A percentile compares a stretch with the other conserved stretches of the same genome.
Evolutionary conservation across 352 stramenopile genomes (phyloP).

Genomic region (Poterioochromonas sp.): DNA sequence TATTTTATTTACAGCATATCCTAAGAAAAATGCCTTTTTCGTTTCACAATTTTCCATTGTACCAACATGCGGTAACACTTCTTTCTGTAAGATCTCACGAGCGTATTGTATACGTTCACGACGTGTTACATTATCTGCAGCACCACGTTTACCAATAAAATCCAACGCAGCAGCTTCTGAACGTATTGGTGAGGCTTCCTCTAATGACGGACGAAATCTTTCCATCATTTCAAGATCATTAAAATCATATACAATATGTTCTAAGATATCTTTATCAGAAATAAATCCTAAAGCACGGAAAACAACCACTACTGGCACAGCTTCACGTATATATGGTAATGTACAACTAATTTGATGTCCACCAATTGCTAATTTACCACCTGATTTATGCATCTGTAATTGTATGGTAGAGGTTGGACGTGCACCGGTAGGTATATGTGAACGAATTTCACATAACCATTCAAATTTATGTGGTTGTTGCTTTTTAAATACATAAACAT

Average conservation of each 20-base stretch:
- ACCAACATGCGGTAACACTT: slow-evolving; percentile 94
- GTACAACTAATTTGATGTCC: slow-evolving; percentile 95
- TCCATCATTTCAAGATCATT: slow-evolving; percentile 97
- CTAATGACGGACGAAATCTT: slow-evolving; percentile 91
- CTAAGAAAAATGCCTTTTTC: slow-evolving; percentile 91
- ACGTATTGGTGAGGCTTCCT: slow-evolving; percentile 97
- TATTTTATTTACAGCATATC: slow-evolving; percentile 98
- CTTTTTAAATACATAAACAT: slow-evolving; percentile 99
- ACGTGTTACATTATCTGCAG: slow-evolving; percentile 63
- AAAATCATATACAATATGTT: slow-evolving; percentile 98
- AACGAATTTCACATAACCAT: slow-evolving; percentile 90
- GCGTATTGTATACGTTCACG: slow-evolving; percentile 96
- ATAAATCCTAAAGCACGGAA: slow-evolving; percentile 93
- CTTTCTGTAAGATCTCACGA: slow-evolving; percentile 96
- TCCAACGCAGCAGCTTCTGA: slow-evolving; percentile 93
- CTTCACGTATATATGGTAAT: slow-evolving; percentile 94
- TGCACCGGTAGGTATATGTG: slow-evolving; percentile 80
- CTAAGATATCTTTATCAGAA: slow-evolving; percentile 94
- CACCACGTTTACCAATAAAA: slow-evolving; percentile 94
- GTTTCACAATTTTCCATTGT: slow-evolving; percentile 90
- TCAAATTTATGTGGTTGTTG: slow-evolving; percentile 87
- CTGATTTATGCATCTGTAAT: slow-evolving; percentile 97
- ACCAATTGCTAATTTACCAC: slow-evolving; percentile 82
- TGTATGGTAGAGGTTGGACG: slow-evolving; percentile 92
- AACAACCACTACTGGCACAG: slow-evolving; percentile 98